Evolutionary conservation across 2,329 filamentous ascomycete species (phyloP).

Genomic region (Neoscytalidium dimidiatum): DNA sequence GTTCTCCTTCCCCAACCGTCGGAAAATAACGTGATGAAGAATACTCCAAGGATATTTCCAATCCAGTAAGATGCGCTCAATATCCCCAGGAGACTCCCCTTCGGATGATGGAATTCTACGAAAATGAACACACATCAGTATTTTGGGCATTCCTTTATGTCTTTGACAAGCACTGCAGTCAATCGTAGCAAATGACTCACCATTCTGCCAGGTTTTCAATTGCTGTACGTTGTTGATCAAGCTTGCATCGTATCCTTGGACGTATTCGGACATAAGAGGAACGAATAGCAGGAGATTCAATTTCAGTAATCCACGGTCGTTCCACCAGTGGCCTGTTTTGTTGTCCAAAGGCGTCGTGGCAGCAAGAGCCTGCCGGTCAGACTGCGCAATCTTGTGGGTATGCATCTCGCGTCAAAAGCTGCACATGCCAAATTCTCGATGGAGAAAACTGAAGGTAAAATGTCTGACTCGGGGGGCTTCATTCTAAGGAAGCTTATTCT

Average conservation of each 20-base stretch:
- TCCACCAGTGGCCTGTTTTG: conserved; percentile 14
- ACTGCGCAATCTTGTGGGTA: neutral
- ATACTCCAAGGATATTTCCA: conserved; percentile 13
- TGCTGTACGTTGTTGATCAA: conserved; percentile 18
- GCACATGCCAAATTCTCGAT: neutral
- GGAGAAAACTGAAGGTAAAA: neutral
- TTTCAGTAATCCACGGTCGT: conserved; percentile 1
- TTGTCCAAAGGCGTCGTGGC: conserved; percentile 13
- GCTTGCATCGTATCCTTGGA: conserved; percentile 16
- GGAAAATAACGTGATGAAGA: conserved; percentile 8
- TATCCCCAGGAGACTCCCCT: conserved; percentile 9
- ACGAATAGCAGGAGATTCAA: conserved; percentile 10
- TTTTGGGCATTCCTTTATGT: neutral
- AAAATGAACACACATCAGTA: neutral
- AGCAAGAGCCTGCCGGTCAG: conserved; percentile 4
- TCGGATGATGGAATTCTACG: conserved; percentile 9
- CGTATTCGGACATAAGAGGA: conserved; percentile 17
- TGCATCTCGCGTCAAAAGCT: neutral
- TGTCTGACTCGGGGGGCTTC: neutral
- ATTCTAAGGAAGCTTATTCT: conserved; percentile 1
- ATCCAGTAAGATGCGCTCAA: conserved; percentile 18
- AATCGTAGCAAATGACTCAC: neutral
- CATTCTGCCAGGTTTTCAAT: neutral
- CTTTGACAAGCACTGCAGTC: neutral
- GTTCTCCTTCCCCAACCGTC: conserved; percentile 8